Evolutionary conservation across 257 asterid genomes (phyloP).

Genomic region (Salvia splendens): DNA sequence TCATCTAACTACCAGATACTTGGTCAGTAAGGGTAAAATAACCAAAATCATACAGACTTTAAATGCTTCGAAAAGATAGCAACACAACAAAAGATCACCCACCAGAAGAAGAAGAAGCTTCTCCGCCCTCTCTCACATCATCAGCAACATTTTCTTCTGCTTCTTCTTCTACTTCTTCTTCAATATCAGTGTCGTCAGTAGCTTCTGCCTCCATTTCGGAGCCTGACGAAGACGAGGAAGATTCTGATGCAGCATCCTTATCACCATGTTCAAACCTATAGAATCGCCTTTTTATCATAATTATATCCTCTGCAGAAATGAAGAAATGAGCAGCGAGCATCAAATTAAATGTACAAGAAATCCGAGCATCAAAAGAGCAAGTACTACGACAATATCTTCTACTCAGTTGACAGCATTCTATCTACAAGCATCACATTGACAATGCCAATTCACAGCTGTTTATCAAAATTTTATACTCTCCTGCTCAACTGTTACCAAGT

Average conservation of each 20-base stretch:
- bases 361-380: background rate
- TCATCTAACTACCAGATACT: background rate
- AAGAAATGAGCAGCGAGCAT: conserved; percentile 19
- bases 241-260: conserved; percentile 70
- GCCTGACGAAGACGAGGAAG: conserved; percentile 73
- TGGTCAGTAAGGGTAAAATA: conserved; percentile 8
- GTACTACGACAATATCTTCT: too few relatives aligned
- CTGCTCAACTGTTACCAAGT: background rate
- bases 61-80: background rate
- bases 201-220: conserved; percentile 64
- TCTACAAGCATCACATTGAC: background rate
- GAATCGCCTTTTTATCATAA: conserved; percentile 85
- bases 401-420: background rate
- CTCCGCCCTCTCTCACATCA: conserved; percentile 44
- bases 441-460: too few relatives aligned
- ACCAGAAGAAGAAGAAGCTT: conserved; percentile 56
- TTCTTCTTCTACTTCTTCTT: conserved; percentile 44
- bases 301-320: conserved; percentile 38
- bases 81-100: conserved; percentile 11
- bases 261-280: conserved; percentile 73
- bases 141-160: conserved; percentile 38
- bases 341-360: conserved; percentile 9
- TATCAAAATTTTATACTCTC: too few relatives aligned
- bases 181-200: conserved; percentile 53
- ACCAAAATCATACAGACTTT: conserved; percentile 7